Evolutionary conservation across 1,284 basidiomycete species (phyloP).

Genomic region (Ceraceosorus guamensis): DNA sequence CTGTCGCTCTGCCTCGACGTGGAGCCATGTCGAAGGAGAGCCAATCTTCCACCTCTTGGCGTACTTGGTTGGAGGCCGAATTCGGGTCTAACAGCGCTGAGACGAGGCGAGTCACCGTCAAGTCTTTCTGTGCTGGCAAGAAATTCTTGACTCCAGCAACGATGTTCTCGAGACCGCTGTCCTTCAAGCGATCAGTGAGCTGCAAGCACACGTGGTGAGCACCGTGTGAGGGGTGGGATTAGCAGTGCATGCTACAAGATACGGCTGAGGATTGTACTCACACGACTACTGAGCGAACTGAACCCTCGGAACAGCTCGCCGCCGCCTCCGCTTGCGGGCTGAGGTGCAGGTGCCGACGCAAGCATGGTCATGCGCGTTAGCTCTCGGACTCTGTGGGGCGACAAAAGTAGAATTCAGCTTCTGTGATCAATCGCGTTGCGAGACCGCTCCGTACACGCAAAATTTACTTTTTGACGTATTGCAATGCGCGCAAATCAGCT

Average conservation of each 20-base stretch:
- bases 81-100: constrained; percentile 97
- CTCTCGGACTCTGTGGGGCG: constrained; percentile 62
- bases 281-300: constrained; percentile 80
- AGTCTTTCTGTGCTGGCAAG: constrained; percentile 86
- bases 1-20: constrained; percentile 16
- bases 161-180: constrained; percentile 83
- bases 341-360: constrained; percentile 64
- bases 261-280: no score
- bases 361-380: constrained; percentile 86
- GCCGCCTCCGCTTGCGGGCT: constrained; percentile 15
- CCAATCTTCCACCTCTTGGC: constrained; percentile 94
- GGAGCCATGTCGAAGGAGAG: constrained; percentile 75
- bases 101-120: constrained; percentile 82
- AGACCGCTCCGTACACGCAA: not conserved
- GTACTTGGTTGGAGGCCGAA: constrained; percentile 78
- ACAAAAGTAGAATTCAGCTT: not conserved
- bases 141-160: constrained; percentile 98
- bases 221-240: constrained; percentile 4
- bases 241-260: no score
- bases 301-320: constrained; percentile 81
- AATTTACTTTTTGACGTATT: constrained; percentile 75
- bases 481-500: constrained; percentile 78
- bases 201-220: constrained; percentile 11
- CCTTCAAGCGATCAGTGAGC: constrained; percentile 77
- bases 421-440: no score